These are phyloP conservation scores for Botrytis fragariae DNA, from an alignment of 2,329 filamentous ascomycete species.

Conservation along the genomic window DNA sequence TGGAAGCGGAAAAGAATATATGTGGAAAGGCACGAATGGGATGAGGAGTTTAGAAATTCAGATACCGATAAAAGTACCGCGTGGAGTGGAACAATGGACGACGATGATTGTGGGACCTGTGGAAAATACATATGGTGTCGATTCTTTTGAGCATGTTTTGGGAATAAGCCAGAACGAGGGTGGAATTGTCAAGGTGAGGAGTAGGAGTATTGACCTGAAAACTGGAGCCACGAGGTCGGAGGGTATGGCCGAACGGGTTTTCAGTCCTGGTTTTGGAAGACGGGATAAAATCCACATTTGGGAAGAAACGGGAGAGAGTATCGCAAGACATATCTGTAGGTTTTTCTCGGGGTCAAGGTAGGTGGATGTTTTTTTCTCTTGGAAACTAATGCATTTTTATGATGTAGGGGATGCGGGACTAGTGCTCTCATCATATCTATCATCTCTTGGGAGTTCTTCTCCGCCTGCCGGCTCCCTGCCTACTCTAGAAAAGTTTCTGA, in stretches of 20 bases:
- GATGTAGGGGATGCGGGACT: constrained; percentile 41
- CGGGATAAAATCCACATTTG: constrained; percentile 46
- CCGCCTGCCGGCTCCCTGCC: background rate
- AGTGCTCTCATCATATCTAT: constrained; percentile 39
- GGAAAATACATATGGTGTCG: constrained; percentile 17
- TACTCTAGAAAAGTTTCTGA: constrained; percentile 24
- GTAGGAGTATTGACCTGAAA: constrained; percentile 26
- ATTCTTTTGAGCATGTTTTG: constrained; percentile 24
- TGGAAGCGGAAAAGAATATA: constrained; percentile 21
- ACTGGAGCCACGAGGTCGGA: background rate
- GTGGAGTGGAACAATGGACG: background rate
- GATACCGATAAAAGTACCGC: constrained; percentile 18
- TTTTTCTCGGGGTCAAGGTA: constrained; percentile 15
- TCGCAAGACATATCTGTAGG: constrained; percentile 67
- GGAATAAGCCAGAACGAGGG: background rate
- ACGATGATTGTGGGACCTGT: constrained; percentile 29
- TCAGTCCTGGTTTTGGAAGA: constrained; percentile 15
- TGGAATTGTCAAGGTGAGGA: constrained; percentile 31
- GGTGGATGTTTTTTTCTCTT: constrained; percentile 22
- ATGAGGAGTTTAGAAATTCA: constrained; percentile 31
- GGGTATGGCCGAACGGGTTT: constrained; percentile 31
- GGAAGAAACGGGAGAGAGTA: constrained; percentile 71
- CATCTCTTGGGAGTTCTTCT: constrained; percentile 19
- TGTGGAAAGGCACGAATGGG: constrained; percentile 33
- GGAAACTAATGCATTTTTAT: constrained; percentile 23